Conservation (phyloP, 2,329 filamentous ascomycete genomes). For the Pseudogymnoascus sp. region DNA sequence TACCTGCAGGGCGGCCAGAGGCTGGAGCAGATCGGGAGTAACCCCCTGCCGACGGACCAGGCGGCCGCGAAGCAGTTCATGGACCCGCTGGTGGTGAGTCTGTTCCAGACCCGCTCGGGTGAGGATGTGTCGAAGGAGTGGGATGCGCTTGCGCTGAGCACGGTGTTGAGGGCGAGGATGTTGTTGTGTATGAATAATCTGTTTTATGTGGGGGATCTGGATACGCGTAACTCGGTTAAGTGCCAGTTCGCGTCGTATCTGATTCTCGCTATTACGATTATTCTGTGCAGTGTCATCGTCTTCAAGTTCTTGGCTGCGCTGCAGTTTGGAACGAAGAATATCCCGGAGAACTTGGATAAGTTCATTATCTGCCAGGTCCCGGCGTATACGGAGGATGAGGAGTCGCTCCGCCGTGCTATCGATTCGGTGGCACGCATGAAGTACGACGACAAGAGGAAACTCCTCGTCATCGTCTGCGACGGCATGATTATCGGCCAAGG, state of each 20-base stretch:
- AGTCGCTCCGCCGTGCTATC: conserved; percentile 82
- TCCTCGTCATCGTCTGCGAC: conserved; percentile 93
- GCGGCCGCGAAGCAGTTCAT: conserved; percentile 57
- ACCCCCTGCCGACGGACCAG: conserved; percentile 33
- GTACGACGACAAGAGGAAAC: conserved; percentile 97
- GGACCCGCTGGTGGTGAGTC: conserved; percentile 59
- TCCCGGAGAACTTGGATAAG: conserved; percentile 87
- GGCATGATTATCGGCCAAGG: conserved; percentile 94
- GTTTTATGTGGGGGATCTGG: conserved; percentile 66
- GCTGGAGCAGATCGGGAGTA: conserved; percentile 47
- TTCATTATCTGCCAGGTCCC: conserved; percentile 98
- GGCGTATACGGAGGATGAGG: conserved; percentile 95
- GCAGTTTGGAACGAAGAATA: conserved; percentile 85
- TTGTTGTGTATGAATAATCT: conserved; percentile 81
- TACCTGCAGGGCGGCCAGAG: conserved; percentile 70
- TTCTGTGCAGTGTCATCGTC: conserved; percentile 70
- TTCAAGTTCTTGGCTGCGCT: conserved; percentile 89
- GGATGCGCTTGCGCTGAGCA: conserved; percentile 56
- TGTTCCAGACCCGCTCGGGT: conserved; percentile 72
- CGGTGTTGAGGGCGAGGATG: conserved; percentile 56
- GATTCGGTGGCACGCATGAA: conserved; percentile 90
- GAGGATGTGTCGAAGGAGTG: conserved; percentile 77
- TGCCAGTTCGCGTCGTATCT: conserved; percentile 91
- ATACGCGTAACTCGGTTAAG: conserved; percentile 49
- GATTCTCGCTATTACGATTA: conserved; percentile 74